phyloP scores from a whole-genome alignment of 441 rosid genomes.

The Erodium trifolium region DNA sequence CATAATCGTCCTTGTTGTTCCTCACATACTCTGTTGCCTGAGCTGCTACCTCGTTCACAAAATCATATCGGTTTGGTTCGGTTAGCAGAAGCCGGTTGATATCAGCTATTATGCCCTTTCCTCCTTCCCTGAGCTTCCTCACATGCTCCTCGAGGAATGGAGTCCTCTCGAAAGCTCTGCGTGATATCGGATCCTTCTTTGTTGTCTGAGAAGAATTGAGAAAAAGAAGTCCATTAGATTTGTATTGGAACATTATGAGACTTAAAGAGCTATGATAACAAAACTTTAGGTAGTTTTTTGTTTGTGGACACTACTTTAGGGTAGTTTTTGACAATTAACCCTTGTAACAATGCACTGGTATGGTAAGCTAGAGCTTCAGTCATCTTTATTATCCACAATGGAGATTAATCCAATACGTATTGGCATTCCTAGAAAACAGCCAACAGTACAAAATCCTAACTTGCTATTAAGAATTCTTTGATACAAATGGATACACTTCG shows the following conservation, averaged over 20 bases:
- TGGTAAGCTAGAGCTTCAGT: neutral
- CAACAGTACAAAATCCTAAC: neutral
- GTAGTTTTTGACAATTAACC: no score
- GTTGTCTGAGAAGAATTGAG: neutral
- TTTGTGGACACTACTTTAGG: no score
- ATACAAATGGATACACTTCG: no score
- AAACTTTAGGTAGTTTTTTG: no score
- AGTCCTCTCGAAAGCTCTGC: neutral
- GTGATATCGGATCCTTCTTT: neutral
- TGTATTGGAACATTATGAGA: neutral
- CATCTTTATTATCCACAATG: neutral
- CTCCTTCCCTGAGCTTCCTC: neutral
- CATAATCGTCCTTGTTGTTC: neutral
- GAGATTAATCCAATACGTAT: neutral
- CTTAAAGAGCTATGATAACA: no score
- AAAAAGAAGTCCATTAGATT: neutral
- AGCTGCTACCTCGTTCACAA: conserved; percentile 6
- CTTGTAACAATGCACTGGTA: neutral
- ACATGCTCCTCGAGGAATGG: conserved; percentile 3
- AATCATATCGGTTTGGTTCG: neutral
- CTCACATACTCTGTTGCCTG: neutral
- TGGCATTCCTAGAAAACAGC: neutral
- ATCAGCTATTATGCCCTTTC: neutral
- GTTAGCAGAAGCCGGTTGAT: neutral
- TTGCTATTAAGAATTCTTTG: no score